Evolutionary conservation across 441 rosid species (phyloP).

Genomic region (Jatropha multifida): DNA sequence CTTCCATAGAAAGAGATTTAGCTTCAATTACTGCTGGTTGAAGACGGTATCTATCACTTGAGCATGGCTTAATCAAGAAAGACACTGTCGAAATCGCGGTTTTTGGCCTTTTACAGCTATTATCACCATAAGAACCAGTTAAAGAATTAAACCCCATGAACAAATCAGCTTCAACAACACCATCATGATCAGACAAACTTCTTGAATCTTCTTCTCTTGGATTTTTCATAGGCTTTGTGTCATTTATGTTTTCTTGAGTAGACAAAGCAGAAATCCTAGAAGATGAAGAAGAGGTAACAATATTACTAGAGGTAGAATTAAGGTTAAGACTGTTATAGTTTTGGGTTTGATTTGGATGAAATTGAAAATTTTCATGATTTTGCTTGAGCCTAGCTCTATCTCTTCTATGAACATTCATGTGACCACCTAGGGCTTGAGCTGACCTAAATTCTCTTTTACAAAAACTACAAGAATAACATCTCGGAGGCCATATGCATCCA

Average conservation of each 20-base stretch:
- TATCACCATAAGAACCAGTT: slow-evolving; percentile 14
- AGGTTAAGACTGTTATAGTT: slow-evolving; percentile 17
- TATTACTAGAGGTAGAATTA: slow-evolving; percentile 15
- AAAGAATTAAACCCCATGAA: slow-evolving; percentile 45
- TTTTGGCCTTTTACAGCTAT: slow-evolving; percentile 36
- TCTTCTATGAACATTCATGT: slow-evolving; percentile 94
- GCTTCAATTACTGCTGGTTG: slow-evolving; percentile 35
- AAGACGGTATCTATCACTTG: slow-evolving; percentile 22
- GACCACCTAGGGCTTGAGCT: slow-evolving; percentile 98
- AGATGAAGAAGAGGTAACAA: slow-evolving; percentile 17
- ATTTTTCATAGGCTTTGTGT: slow-evolving; percentile 8
- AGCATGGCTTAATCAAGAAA: slow-evolving; percentile 23
- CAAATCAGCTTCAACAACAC: slow-evolving; percentile 40
- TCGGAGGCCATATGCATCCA: slow-evolving; percentile 88
- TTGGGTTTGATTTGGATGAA: slow-evolving; percentile 20
- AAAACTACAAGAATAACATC: slow-evolving; percentile 88
- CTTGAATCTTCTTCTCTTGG: slow-evolving; percentile 13
- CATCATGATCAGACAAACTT: slow-evolving; percentile 17
- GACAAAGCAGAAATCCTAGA: slow-evolving; percentile 41
- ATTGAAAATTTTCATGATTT: slow-evolving; percentile 20
- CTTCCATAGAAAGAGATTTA: slow-evolving; percentile 43
- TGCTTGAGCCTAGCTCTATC: slow-evolving; percentile 93
- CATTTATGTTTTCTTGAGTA: slow-evolving; percentile 23
- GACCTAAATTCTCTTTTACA: slow-evolving; percentile 91
- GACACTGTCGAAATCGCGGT: slow-evolving; percentile 28